Conservation (phyloP, 2,329 filamentous ascomycete genomes). For the Cladobotryum mycophilum region DNA sequence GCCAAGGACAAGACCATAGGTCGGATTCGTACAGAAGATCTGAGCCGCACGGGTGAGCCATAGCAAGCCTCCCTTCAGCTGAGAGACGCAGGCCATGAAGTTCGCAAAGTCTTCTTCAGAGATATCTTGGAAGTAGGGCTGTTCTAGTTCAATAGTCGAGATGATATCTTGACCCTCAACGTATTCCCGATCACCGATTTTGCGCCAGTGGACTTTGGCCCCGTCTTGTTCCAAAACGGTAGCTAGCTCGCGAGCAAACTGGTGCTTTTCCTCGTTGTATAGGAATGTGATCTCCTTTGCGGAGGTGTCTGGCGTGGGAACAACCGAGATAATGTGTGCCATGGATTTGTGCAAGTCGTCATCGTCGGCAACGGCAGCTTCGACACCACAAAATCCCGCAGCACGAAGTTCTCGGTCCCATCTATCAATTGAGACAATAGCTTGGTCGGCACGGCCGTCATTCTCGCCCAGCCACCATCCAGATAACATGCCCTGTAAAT, state of each 20-base stretch:
- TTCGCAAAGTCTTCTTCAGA: neutral
- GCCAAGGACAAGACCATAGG: constrained; percentile 6
- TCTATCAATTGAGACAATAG: neutral
- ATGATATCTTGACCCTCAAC: constrained; percentile 7
- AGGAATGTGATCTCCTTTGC: neutral
- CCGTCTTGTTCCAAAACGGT: constrained; percentile 2
- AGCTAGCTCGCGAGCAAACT: constrained; percentile 9
- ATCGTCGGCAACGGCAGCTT: constrained; percentile 9
- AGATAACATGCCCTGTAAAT: neutral
- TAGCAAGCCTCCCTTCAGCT: constrained; percentile 3
- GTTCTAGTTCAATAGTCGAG: constrained; percentile 15
- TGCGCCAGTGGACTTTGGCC: constrained; percentile 3
- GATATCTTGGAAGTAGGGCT: constrained; percentile 14
- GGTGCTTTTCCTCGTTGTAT: constrained; percentile 6
- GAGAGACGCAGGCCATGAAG: constrained; percentile 13
- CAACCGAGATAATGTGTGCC: neutral
- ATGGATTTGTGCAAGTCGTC: neutral
- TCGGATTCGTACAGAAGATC: constrained; percentile 4
- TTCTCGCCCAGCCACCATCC: neutral
- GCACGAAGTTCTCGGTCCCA: constrained; percentile 5
- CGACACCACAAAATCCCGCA: constrained; percentile 6
- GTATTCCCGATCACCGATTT: neutral
- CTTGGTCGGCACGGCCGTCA: neutral
- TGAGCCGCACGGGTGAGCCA: constrained; percentile 11
- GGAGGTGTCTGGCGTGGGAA: neutral